These are phyloP conservation scores for Silene conica DNA, from an alignment of 148 eudicot genomes.

Conservation along the genomic window DNA sequence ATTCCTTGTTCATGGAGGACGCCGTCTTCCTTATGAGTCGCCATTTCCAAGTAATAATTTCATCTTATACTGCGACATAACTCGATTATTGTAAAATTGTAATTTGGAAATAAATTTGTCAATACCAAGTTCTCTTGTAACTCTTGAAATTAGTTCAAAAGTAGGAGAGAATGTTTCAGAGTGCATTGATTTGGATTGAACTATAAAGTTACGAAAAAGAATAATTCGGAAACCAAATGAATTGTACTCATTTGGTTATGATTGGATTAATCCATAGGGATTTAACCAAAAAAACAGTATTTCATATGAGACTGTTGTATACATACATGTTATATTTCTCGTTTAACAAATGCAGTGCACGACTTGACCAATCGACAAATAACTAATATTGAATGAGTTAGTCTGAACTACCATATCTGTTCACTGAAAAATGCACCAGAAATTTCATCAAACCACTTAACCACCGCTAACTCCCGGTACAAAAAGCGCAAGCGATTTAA, in stretches of 20 bases:
- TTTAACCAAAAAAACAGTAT: background rate
- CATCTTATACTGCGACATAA: background rate
- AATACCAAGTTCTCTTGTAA: background rate
- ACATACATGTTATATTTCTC: too few species aligned
- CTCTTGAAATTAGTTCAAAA: background rate
- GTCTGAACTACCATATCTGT: too few species aligned
- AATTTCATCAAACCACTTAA: too few species aligned
- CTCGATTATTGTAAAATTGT: background rate
- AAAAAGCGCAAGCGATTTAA: too few species aligned
- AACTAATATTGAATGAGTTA: too few species aligned
- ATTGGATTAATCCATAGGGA: too few species aligned
- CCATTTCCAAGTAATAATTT: background rate
- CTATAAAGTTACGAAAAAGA: background rate
- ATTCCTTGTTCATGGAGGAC: conserved; percentile 22
- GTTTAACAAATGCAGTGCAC: too few species aligned
- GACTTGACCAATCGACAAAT: too few species aligned
- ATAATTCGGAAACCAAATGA: background rate
- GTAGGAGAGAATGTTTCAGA: background rate
- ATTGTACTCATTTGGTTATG: background rate
- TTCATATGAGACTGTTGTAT: background rate
- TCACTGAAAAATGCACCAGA: too few species aligned
- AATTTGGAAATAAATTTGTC: background rate
- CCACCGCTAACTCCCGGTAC: too few species aligned
- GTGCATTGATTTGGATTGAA: background rate
- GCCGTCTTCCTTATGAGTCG: conserved; percentile 12